Conservation (phyloP, 441 rosid species). For the Euphorbia celastroides region DNA sequence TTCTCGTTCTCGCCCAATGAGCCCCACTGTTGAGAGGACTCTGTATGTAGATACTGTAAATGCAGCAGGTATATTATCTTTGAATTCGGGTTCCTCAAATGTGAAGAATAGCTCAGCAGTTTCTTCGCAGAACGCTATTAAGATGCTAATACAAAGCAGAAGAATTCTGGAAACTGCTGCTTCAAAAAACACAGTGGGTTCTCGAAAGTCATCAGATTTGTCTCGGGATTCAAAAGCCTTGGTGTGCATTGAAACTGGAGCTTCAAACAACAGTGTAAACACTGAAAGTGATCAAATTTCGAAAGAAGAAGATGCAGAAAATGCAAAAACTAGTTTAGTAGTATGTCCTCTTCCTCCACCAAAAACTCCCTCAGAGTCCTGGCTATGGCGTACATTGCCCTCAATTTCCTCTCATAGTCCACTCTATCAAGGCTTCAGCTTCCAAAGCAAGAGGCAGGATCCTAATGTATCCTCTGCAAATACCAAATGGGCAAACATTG, state of each 20-base stretch:
- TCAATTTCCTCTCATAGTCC: constrained; percentile 38
- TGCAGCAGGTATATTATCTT: constrained; percentile 18
- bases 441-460: constrained; percentile 36
- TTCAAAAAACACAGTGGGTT: too few species aligned
- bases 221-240: constrained; percentile 31
- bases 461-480: constrained; percentile 26
- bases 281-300: constrained; percentile 19
- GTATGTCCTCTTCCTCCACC: constrained; percentile 52
- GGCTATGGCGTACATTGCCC: constrained; percentile 84
- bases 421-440: constrained; percentile 24
- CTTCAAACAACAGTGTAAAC: constrained; percentile 23
- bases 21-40: constrained; percentile 60
- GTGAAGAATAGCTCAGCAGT: constrained; percentile 22
- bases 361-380: constrained; percentile 82
- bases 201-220: too few species aligned
- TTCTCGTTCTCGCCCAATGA: constrained; percentile 30
- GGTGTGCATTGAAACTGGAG: constrained; percentile 22
- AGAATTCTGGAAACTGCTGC: constrained; percentile 21
- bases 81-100: constrained; percentile 27
- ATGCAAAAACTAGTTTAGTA: constrained; percentile 18
- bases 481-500: constrained; percentile 91
- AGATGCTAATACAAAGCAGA: constrained; percentile 19
- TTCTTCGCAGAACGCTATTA: constrained; percentile 17
- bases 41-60: constrained; percentile 48
- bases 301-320: constrained; percentile 25